Percentiles rank a stretch among this genome's conserved stretches.
These are phyloP conservation scores for Nicotiana tomentosiformis DNA, from an alignment of 257 asterid genomes.

Conservation along the genomic window DNA sequence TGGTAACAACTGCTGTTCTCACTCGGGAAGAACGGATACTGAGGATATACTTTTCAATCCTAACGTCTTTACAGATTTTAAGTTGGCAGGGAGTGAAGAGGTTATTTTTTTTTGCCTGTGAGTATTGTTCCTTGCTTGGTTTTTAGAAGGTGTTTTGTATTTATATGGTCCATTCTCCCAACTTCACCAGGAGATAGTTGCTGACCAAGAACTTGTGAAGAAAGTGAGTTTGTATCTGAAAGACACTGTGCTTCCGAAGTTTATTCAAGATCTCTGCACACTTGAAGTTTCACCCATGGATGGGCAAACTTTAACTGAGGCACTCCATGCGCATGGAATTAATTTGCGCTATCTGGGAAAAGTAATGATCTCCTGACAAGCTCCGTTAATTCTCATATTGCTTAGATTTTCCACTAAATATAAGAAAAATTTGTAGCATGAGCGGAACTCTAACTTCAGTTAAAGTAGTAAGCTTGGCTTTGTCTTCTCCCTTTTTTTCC, in stretches of 20 bases:
- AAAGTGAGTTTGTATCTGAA: slow-evolving; percentile 67
- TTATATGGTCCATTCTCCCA: background rate
- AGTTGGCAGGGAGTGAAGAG: slow-evolving; percentile 77
- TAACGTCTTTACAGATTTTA: slow-evolving; percentile 79
- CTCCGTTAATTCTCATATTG: background rate
- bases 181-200: slow-evolving; percentile 60
- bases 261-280: slow-evolving; percentile 67
- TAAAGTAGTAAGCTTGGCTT: slow-evolving; percentile 3
- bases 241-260: slow-evolving; percentile 69
- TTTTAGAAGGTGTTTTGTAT: background rate
- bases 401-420: slow-evolving; percentile 4
- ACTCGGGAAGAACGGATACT: slow-evolving; percentile 29
- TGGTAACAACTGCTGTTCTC: slow-evolving; percentile 28
- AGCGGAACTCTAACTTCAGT: background rate
- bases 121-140: slow-evolving; percentile 1
- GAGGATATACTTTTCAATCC: slow-evolving; percentile 75
- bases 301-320: slow-evolving; percentile 90
- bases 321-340: slow-evolving; percentile 91
- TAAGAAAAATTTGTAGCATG: background rate
- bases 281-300: slow-evolving; percentile 99
- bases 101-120: slow-evolving; percentile 26
- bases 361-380: slow-evolving; percentile 35
- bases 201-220: slow-evolving; percentile 76
- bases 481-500: slow-evolving; percentile 14
- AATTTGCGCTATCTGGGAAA: slow-evolving; percentile 84